A percentile compares a stretch with the other conserved stretches of the same genome.
phyloP scores from a whole-genome alignment of 768 basidiomycete species.

The Pisolithus marmoratus region DNA sequence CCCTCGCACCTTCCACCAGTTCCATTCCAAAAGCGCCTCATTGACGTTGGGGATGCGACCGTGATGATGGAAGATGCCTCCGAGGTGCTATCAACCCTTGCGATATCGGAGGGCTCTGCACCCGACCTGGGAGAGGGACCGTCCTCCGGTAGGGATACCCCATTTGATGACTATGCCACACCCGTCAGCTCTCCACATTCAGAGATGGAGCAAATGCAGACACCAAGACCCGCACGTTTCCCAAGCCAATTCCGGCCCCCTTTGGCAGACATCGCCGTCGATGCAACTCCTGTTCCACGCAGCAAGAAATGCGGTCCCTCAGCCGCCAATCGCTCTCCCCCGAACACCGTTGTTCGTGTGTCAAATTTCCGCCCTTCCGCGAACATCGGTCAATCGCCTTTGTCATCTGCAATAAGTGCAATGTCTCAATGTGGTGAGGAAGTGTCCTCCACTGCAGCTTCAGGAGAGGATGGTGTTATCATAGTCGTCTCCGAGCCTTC shows the following conservation, averaged over 20 bases:
- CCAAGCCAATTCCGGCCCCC: constrained; percentile 4
- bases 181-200: not conserved
- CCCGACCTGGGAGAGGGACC: not conserved
- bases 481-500: constrained; percentile 3
- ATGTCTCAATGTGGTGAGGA: constrained; percentile 7
- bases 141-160: not conserved
- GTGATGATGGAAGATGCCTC: constrained; percentile 10
- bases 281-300: constrained; percentile 12
- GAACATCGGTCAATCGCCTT: constrained; percentile 18
- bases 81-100: constrained; percentile 3
- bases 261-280: constrained; percentile 9
- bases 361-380: not conserved
- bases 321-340: not conserved
- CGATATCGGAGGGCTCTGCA: constrained; percentile 3
- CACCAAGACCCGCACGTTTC: not conserved
- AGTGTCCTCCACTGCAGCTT: not conserved
- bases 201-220: not conserved
- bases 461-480: not conserved
- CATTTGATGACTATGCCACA: not conserved
- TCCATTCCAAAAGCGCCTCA: constrained; percentile 21
- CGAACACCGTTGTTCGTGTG: constrained; percentile 2
- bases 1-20: constrained; percentile 9
- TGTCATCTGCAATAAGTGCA: constrained; percentile 25
- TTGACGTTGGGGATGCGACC: constrained; percentile 24
- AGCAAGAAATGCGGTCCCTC: not conserved